Conservation (phyloP, 192 early-diverging fungal species). For the Rhizophagus clarus region DNA sequence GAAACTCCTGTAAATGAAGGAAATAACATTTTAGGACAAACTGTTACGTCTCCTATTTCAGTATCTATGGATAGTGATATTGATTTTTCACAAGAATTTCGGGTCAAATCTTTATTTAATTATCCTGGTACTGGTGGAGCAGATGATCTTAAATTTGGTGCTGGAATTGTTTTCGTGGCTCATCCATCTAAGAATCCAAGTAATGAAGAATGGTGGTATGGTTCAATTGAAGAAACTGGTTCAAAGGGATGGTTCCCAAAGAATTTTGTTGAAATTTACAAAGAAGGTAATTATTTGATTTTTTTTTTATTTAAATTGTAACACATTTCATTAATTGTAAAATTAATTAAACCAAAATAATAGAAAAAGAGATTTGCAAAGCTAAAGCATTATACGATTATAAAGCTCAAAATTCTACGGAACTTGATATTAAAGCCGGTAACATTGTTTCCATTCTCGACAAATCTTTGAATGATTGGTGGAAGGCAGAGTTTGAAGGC, state of each 20-base stretch:
- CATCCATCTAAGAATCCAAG: constrained; percentile 39
- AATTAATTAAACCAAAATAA: not conserved
- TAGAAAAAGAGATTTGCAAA: constrained; percentile 42
- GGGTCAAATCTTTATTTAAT: constrained; percentile 45
- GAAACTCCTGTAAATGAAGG: not conserved
- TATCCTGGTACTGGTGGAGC: constrained; percentile 40
- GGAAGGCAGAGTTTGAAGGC: constrained; percentile 45
- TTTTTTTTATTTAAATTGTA: not conserved
- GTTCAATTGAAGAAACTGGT: constrained; percentile 38
- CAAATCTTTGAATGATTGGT: constrained; percentile 52
- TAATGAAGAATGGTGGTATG: constrained; percentile 54
- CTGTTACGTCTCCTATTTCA: not conserved
- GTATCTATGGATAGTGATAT: constrained; percentile 32
- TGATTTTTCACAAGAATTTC: constrained; percentile 34
- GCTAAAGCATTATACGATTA: constrained; percentile 49
- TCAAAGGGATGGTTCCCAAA: constrained; percentile 54
- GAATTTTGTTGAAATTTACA: constrained; percentile 46
- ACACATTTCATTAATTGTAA: not conserved
- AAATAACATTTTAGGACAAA: not conserved
- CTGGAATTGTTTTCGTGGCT: constrained; percentile 42
- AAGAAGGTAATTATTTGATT: constrained; percentile 30
- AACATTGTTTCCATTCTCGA: constrained; percentile 62
- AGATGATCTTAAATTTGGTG: constrained; percentile 46
- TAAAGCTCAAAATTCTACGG: constrained; percentile 48
- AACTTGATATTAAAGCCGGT: constrained; percentile 64